Percentiles rank a stretch among this genome's conserved stretches.
These are phyloP conservation scores for Zea luxurians DNA, from an alignment of 176 grass and related monocot genomes.

Conservation along the genomic window DNA sequence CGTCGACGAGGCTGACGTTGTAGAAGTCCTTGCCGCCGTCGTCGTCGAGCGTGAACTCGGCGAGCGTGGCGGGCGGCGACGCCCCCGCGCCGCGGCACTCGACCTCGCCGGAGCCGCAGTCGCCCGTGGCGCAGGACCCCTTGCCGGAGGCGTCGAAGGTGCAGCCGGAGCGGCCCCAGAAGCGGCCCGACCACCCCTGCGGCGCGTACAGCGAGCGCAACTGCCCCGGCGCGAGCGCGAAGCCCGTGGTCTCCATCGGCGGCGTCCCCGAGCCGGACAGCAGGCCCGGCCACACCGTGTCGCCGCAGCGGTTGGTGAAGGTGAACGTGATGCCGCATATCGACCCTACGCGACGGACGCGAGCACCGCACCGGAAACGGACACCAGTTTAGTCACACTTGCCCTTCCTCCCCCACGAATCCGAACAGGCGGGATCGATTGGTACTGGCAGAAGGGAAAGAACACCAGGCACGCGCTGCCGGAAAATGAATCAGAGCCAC, in stretches of 20 bases:
- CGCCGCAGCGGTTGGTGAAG: constrained; percentile 70
- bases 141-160: constrained; percentile 50
- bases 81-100: constrained; percentile 71
- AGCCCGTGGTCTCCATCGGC: constrained; percentile 67
- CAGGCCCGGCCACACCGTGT: constrained; percentile 89
- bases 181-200: constrained; percentile 74
- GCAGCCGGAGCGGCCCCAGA: constrained; percentile 87
- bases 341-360: constrained; percentile 31
- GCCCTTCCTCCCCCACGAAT: too few relatives aligned
- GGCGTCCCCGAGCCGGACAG: constrained; percentile 71
- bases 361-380: background rate
- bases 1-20: constrained; percentile 94
- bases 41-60: constrained; percentile 86
- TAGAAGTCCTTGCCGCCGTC: constrained; percentile 66
- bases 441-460: too few relatives aligned
- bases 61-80: constrained; percentile 74
- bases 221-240: constrained; percentile 60
- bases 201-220: constrained; percentile 57
- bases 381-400: background rate
- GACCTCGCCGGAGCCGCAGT: constrained; percentile 77
- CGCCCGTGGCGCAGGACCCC: constrained; percentile 77
- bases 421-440: too few relatives aligned
- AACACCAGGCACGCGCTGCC: too few relatives aligned
- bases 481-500: too few relatives aligned
- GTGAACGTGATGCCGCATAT: constrained; percentile 65